Evolutionary conservation across 352 stramenopile species (phyloP), one percentile per base, ranked within the genome.

Genomic region (Elongisporangium undulatum): DNA sequence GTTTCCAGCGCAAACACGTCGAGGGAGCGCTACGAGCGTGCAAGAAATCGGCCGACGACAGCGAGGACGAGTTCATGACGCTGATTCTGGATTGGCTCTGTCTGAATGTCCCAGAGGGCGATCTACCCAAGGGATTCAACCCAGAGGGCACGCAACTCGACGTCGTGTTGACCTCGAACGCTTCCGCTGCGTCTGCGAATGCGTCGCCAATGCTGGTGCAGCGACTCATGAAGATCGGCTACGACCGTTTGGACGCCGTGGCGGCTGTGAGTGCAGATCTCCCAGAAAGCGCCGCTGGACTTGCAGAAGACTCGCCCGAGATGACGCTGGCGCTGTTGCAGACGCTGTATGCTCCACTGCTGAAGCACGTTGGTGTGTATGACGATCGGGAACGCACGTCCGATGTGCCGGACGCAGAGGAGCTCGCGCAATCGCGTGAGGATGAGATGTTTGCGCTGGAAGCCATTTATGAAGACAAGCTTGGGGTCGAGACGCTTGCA

Each of bases 111-210:
- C 72, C 83, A 0, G 86, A 95, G 55, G 64, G 71, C 20, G 84
- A 91, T 16, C 62, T 95, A 6, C 86, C 86, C 5, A 92, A 88
- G 64, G 75, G 76, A 10, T 97, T 97, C 61, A 93, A 94, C 55
- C 85, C 90, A 1, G 69, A 87, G 52, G 90, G 90, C 19, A 97
- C 91, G n/a, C 88, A 97, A 48, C 70, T 97, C 16, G 90, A 97
- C 55, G 89, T 96, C 7, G 76, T 95, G 2, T 56, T 86, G 2
- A 67, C 68, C 3, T 50, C 51, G 12, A 59, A 58, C 17, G 59
- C 62, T 5, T 45, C 66, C 5, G 50, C 49, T 21, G 24, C 69
- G 16, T 19, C 59, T 22, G 61, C 49, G 7, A 63, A 68, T 9
- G 64, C 72, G 15, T 69, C 68, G 0, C 51, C 67, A 6, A 72